Evolutionary conservation across 2,329 filamentous ascomycete genomes (phyloP).

Genomic region (Cercospora citrullina): DNA sequence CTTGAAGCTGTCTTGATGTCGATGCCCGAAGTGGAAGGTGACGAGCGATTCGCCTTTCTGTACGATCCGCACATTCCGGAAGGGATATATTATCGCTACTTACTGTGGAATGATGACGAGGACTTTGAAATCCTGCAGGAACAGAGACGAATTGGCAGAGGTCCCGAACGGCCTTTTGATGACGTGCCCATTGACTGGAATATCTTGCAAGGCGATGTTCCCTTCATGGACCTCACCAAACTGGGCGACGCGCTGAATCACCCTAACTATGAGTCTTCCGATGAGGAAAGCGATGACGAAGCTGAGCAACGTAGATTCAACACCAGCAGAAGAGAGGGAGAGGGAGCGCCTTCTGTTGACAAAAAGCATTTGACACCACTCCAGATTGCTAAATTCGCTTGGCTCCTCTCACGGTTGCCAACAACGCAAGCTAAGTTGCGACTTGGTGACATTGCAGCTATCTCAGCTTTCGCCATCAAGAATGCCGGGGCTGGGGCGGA

Average conservation of each 20-base stretch:
- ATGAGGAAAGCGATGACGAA: slow-evolving; percentile 72
- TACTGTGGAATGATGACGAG: slow-evolving; percentile 63
- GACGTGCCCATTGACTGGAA: slow-evolving; percentile 78
- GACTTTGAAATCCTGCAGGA: slow-evolving; percentile 49
- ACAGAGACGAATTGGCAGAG: slow-evolving; percentile 42
- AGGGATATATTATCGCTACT: slow-evolving; percentile 90
- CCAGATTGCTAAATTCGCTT: slow-evolving; percentile 78
- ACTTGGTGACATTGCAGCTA: slow-evolving; percentile 80
- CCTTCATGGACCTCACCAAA: slow-evolving; percentile 60
- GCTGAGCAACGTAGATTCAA: slow-evolving; percentile 50
- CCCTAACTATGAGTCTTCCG: slow-evolving; percentile 80
- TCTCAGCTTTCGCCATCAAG: slow-evolving; percentile 85
- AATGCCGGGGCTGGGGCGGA: slow-evolving; percentile 83
- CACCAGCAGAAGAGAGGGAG: slow-evolving; percentile 41
- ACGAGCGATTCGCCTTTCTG: slow-evolving; percentile 92
- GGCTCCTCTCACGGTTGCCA: slow-evolving; percentile 80
- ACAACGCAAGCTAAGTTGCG: slow-evolving; percentile 71
- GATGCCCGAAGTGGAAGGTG: slow-evolving; percentile 74
- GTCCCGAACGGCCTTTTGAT: slow-evolving; percentile 56
- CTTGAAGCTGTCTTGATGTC: slow-evolving; percentile 94
- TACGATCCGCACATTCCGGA: slow-evolving; percentile 80
- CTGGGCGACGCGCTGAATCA: slow-evolving; percentile 81
- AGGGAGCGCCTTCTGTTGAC: slow-evolving; percentile 36
- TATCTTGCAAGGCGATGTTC: slow-evolving; percentile 68
- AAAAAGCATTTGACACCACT: slow-evolving; percentile 74